These are phyloP conservation scores for Eucalyptus erythrocorys DNA, from an alignment of 345 rosid species.

Conservation along the genomic window DNA sequence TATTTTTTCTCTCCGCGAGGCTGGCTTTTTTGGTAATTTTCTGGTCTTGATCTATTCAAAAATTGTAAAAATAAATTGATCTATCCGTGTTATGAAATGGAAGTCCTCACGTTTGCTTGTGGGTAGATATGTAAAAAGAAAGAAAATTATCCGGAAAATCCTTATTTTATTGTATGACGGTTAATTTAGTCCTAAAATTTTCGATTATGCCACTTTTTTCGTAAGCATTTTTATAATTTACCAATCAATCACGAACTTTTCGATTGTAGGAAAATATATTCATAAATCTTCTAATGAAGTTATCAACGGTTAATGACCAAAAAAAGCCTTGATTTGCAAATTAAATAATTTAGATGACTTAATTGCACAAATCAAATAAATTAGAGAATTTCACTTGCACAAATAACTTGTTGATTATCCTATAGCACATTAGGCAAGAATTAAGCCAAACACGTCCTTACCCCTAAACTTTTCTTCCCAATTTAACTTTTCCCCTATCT, in stretches of 20 bases:
- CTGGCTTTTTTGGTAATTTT: too few relatives aligned
- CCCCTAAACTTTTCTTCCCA: not conserved
- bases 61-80: too few relatives aligned
- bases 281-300: not conserved
- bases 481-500: not conserved
- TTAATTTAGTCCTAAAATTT: too few relatives aligned
- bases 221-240: too few relatives aligned
- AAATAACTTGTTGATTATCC: not conserved
- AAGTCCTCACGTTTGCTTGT: too few relatives aligned
- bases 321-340: not conserved
- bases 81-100: too few relatives aligned
- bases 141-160: too few relatives aligned
- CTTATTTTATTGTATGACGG: rapidly evolving
- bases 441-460: not conserved
- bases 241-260: too few relatives aligned
- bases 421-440: not conserved
- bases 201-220: rapidly evolving
- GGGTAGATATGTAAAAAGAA: too few relatives aligned
- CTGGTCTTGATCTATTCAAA: too few relatives aligned
- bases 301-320: not conserved
- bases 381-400: not conserved
- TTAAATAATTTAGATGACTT: not conserved
- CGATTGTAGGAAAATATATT: too few relatives aligned
- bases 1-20: too few relatives aligned
- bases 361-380: not conserved